Conservation (phyloP, 805 yeast species). For the Candida loeiensis region DNA sequence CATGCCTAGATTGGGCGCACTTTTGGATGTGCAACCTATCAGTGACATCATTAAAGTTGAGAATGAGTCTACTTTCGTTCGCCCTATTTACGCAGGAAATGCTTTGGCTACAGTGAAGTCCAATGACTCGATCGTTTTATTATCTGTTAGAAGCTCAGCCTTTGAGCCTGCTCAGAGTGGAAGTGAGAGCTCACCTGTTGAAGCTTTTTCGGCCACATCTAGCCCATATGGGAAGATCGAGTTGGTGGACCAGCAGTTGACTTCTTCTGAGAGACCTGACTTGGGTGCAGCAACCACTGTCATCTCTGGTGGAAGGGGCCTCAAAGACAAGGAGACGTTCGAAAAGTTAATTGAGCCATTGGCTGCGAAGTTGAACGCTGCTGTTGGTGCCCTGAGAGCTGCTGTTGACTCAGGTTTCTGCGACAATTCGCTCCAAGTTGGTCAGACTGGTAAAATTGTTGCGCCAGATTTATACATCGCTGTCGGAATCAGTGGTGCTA, state of each 20-base stretch:
- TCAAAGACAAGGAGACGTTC: conserved; percentile 85
- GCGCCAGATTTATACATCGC: conserved; percentile 95
- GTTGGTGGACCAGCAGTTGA: conserved; percentile 74
- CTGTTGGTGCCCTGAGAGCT: conserved; percentile 96
- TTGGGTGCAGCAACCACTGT: conserved; percentile 77
- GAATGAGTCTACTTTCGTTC: conserved; percentile 67
- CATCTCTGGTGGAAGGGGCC: conserved; percentile 92
- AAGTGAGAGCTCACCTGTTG: conserved; percentile 40
- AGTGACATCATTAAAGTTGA: conserved; percentile 74
- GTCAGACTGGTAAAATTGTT: conserved; percentile 96
- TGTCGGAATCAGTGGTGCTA: conserved; percentile 94
- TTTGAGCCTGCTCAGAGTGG: conserved; percentile 47
- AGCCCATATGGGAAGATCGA: conserved; percentile 38
- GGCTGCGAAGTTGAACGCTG: conserved; percentile 82
- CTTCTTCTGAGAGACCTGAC: conserved; percentile 85
- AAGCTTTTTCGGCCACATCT: conserved; percentile 39
- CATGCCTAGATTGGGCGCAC: conserved; percentile 82
- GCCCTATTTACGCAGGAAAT: conserved; percentile 97
- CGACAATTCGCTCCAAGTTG: conserved; percentile 94
- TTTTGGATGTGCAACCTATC: conserved; percentile 82
- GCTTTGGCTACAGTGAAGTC: conserved; percentile 79
- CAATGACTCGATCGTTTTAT: conserved; percentile 58
- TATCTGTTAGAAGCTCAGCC: conserved; percentile 84
- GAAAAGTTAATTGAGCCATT: conserved; percentile 74
- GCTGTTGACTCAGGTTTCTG: conserved; percentile 96